Base-by-base conservation (phyloP, 805 yeast genomes). In the Metschnikowia lachancei region DNA sequence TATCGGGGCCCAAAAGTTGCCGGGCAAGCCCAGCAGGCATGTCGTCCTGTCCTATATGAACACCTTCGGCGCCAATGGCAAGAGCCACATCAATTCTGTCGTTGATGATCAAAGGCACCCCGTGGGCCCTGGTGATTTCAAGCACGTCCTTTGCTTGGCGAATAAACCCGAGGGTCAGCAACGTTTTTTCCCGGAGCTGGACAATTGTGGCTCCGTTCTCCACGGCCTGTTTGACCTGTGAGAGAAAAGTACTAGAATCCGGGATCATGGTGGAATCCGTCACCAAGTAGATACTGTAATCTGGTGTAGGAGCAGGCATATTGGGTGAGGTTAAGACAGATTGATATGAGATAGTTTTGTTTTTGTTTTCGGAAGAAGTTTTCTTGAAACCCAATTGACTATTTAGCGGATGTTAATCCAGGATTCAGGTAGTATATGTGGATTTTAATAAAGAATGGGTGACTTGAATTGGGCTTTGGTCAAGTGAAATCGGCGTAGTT, bases 1-100 rank as follows among this genome's bases (percentile, higher is more conserved):
- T 88, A 46, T 79, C 75, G 0, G 83, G 79, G 0, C 97, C 96
- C 11, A 89, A 64, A 28, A 88, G 58, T 55, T 69, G 59, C 31
- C 97, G 66, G 1, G 80, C 94, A 32, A 74, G 55, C 1, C 57
- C 57, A 1, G 80, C 80, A 10, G 77, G 76, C 87, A 90, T 87
- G 60, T 90, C 97, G 43, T 83, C 90, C 63, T 90, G 97, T 0
- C 97, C 97, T 17, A 90, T 87, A 67, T 90, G 97, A 8, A 91
- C 84, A 30, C 96, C 96, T 52, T 88, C 96, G 2, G 95, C 95
- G 55, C 78, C 94, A 46, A 88, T 74, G 0, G 97, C 97, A 36
- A 91, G 67, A 0, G 96, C 97, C 11, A 91, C 88, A 60, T 90
- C 97, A 2, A 88, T 76, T 42, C 97, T 69, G 59, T 90, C 97